Conservation (phyloP, 768 basidiomycete species). For the Termitomyces sp. region DNA sequence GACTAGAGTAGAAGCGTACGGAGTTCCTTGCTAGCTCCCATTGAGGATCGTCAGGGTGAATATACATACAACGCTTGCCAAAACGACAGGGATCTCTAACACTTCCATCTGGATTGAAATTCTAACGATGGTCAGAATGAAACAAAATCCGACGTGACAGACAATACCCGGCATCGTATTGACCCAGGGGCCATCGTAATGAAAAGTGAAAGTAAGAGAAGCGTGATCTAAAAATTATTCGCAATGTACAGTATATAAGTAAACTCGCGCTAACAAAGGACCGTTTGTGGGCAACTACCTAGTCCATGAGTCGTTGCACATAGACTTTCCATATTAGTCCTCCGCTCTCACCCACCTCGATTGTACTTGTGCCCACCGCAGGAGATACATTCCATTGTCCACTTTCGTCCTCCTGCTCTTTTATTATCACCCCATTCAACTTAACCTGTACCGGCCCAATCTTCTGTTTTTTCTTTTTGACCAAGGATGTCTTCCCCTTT, state of each 20-base stretch:
- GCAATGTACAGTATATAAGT: slow-evolving; percentile 3
- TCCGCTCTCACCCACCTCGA: slow-evolving; percentile 72
- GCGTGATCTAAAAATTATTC: slow-evolving; percentile 8
- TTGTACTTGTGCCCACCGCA: slow-evolving; percentile 48
- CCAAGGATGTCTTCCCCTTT: slow-evolving; percentile 23
- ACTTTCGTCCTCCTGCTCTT: slow-evolving; percentile 36
- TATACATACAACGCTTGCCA: slow-evolving; percentile 13
- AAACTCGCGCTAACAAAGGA: neutral
- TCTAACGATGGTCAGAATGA: slow-evolving; percentile 9
- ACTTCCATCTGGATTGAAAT: slow-evolving; percentile 17
- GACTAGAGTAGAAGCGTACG: neutral
- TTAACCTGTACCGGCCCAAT: slow-evolving; percentile 57
- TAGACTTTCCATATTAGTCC: slow-evolving; percentile 70
- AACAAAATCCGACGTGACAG: neutral
- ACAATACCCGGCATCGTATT: slow-evolving; percentile 13
- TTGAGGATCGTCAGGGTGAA: slow-evolving; percentile 19
- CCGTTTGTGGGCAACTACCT: neutral
- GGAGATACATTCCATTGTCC: slow-evolving; percentile 62
- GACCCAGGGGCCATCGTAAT: neutral
- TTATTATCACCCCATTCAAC: slow-evolving; percentile 50
- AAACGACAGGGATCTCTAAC: slow-evolving; percentile 12
- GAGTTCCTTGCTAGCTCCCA: slow-evolving; percentile 14
- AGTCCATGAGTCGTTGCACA: slow-evolving; percentile 36
- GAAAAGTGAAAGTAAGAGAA: neutral
- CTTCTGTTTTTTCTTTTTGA: slow-evolving; percentile 41